phyloP scores from a whole-genome alignment of 345 rosid genomes.

The Eucalyptus leucophloia region DNA sequence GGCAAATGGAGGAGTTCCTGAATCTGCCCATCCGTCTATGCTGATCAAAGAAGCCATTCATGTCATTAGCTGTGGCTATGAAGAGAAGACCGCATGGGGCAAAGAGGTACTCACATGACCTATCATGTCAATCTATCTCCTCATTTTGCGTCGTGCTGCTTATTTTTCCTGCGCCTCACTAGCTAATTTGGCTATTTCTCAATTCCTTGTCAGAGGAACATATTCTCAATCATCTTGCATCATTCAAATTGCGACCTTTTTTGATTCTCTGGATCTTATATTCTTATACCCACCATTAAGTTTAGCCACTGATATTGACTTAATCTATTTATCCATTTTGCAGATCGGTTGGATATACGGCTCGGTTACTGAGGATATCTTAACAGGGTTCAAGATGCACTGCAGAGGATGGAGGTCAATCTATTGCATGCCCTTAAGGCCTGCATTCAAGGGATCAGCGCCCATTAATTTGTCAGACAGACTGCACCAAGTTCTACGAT shows the following conservation, averaged over 20 bases:
- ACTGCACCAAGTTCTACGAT: constrained; percentile 88
- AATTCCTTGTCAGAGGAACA: neutral
- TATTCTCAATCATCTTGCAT: neutral
- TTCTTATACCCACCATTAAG: neutral
- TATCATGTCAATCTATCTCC: neutral
- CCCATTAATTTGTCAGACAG: constrained; percentile 97
- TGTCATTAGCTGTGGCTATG: constrained; percentile 90
- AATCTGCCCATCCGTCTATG: constrained; percentile 67
- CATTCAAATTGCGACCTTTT: neutral
- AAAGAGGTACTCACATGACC: constrained; percentile 55
- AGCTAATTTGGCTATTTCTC: neutral
- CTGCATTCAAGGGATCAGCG: constrained; percentile 97
- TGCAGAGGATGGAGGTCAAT: constrained; percentile 98
- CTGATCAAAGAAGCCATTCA: constrained; percentile 96
- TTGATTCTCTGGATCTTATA: neutral
- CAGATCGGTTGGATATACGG: constrained; percentile 99
- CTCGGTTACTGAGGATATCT: constrained; percentile 88
- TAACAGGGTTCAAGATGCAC: constrained; percentile 97
- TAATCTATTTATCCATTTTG: neutral
- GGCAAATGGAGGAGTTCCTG: constrained; percentile 93
- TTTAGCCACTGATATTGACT: neutral
- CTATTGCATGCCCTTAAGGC: constrained; percentile 96
- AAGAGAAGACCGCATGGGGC: constrained; percentile 96
- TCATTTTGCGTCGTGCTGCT: neutral
- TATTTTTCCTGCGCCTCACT: neutral